Evolutionary conservation across 2,329 filamentous ascomycete genomes (phyloP), one percentile per base, ranked within the genome.

Genomic region (Neoarthrinium moseri): DNA sequence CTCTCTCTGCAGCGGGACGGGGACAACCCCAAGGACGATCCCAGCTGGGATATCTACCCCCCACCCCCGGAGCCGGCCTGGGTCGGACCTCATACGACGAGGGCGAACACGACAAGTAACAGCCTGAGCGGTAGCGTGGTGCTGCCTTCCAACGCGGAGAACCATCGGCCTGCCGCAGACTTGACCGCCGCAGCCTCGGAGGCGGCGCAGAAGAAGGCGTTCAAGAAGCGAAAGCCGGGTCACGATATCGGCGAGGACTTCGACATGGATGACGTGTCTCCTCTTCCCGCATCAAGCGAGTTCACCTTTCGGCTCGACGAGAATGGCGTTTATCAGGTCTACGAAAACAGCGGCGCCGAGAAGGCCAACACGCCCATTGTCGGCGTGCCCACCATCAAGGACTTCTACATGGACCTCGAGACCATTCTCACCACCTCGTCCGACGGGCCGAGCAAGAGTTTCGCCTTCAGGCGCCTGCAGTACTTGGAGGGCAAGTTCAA

Each of bases 401-500:
- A 99, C 59, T 99, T 91, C 60, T 99, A 97, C 66, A 88, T 96
- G 75, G 92, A 96, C 61, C 73, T 99, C 21, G 94, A 99, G 61
- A 77, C 84, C 18, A 86, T 97, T 47, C 75, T 95, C 43, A 84
- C 86, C 48, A 83, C 95, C n/a, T 96, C 91, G 1, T 95, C 91
- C 0, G 92, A 99, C 61, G 94, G 94, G 0, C 94, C 94, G 0
- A 92, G 86, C 67, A 99, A 99, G 70, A 96, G 91, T 60, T 97
- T 97, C 67, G 92, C 94, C 1, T 99, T 95, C 66, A 86, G 92
- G 45, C 85, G 95, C 10, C 77, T 99, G 38, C 92, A 96, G 58
- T 99, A 97, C 63, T 74, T 99, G 7, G 94, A 99, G 70, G 92
- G 91, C 49, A 96, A 96, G 63, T 99, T 96, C 70, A 95, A 96